phyloP scores from a whole-genome alignment of 2,329 filamentous ascomycete genomes.

The Cryphonectria japonica region DNA sequence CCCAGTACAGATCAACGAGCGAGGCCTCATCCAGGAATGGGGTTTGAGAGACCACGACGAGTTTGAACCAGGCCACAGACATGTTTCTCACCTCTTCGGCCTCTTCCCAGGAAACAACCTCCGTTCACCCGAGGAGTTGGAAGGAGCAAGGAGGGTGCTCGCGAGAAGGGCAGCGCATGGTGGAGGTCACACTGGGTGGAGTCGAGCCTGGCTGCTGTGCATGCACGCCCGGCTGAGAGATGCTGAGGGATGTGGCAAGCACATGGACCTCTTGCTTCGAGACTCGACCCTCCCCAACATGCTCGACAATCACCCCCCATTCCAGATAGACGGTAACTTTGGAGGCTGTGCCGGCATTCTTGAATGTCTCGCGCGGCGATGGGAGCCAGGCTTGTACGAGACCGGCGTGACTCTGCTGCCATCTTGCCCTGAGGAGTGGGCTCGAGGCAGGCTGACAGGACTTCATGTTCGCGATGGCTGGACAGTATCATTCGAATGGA shows the following conservation, averaged over 20 bases:
- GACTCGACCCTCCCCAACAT: slow-evolving; percentile 49
- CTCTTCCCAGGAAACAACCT: slow-evolving; percentile 50
- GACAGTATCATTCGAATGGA: slow-evolving; percentile 43
- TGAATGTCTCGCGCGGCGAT: slow-evolving; percentile 49
- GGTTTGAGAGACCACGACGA: slow-evolving; percentile 41
- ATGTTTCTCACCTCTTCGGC: slow-evolving; percentile 54
- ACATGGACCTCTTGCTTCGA: slow-evolving; percentile 44
- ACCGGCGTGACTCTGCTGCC: slow-evolving; percentile 42
- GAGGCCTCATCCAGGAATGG: slow-evolving; percentile 48
- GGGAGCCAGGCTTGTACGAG: slow-evolving; percentile 33
- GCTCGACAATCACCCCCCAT: slow-evolving; percentile 49
- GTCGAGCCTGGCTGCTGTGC: slow-evolving; percentile 54
- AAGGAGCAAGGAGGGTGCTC: slow-evolving; percentile 38
- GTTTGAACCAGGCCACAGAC: slow-evolving; percentile 53
- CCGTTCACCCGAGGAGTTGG: slow-evolving; percentile 33
- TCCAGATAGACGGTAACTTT: slow-evolving; percentile 57
- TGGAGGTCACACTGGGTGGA: slow-evolving; percentile 56
- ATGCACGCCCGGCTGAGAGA: slow-evolving; percentile 50
- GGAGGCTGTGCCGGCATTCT: slow-evolving; percentile 51
- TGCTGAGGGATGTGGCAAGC: slow-evolving; percentile 40
- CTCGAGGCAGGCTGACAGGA: slow-evolving; percentile 39
- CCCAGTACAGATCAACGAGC: slow-evolving; percentile 39
- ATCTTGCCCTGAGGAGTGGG: slow-evolving; percentile 43
- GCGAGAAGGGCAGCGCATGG: slow-evolving; percentile 38
- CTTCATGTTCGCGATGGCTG: slow-evolving; percentile 42